Percentiles rank a stretch among this genome's conserved stretches.
phyloP scores from a whole-genome alignment of 257 asterid species.

The Solanum chmielewskii region DNA sequence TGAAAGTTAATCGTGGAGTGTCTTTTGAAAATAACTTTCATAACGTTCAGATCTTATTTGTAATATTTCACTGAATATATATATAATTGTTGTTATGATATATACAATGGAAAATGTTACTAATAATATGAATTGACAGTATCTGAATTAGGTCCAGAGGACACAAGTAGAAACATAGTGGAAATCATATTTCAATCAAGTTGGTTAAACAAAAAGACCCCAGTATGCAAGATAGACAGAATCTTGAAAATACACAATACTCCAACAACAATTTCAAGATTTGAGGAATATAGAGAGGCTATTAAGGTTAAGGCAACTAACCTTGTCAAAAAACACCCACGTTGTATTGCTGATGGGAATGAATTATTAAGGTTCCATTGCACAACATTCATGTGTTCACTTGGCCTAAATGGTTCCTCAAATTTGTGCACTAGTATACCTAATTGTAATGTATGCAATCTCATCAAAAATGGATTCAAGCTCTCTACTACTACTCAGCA shows the following conservation, averaged over 20 bases:
- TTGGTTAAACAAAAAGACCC: slow-evolving; percentile 67
- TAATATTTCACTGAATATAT: too few species aligned
- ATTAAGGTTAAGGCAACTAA: slow-evolving; percentile 62
- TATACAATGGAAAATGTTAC: background rate
- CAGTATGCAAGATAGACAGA: slow-evolving; percentile 76
- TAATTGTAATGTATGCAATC: slow-evolving; percentile 44
- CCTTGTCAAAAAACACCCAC: slow-evolving; percentile 69
- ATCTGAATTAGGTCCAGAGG: slow-evolving; percentile 70
- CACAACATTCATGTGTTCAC: slow-evolving; percentile 63
- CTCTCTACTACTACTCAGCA: background rate
- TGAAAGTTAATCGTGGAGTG: too few species aligned
- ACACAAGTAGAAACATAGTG: slow-evolving; percentile 90
- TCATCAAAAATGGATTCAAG: slow-evolving; percentile 62
- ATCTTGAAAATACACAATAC: slow-evolving; percentile 71
- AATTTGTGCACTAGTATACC: slow-evolving; percentile 61
- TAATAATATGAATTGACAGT: slow-evolving; percentile 17
- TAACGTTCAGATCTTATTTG: too few species aligned
- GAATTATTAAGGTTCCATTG: slow-evolving; percentile 83
- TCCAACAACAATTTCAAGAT: slow-evolving; percentile 58
- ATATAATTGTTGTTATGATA: background rate
- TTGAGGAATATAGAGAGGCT: slow-evolving; percentile 73
- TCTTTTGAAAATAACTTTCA: too few species aligned
- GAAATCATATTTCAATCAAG: slow-evolving; percentile 93
- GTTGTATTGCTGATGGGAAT: slow-evolving; percentile 88
- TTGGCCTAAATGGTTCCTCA: slow-evolving; percentile 78